A percentile compares a stretch with the other conserved stretches of the same genome.
phyloP scores from a whole-genome alignment of 2,329 filamentous ascomycete genomes.

The Phialocephala sp. region DNA sequence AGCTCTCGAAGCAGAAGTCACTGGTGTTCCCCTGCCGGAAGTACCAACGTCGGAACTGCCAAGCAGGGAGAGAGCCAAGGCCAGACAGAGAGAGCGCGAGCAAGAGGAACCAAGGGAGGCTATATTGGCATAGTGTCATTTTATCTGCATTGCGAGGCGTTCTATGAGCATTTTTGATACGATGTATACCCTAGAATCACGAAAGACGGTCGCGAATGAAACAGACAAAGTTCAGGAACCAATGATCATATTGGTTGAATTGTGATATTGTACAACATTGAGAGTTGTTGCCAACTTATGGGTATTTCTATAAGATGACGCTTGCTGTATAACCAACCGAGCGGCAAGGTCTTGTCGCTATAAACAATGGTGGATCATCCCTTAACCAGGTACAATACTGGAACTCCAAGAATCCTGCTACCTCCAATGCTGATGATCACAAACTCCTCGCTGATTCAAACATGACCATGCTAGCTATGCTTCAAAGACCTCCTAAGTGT shows the following conservation, averaged over 20 bases:
- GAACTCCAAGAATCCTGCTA: neutral
- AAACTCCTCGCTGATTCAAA: slow-evolving; percentile 23
- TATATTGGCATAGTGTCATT: slow-evolving; percentile 39
- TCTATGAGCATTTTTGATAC: slow-evolving; percentile 22
- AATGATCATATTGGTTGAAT: neutral
- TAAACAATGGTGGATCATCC: neutral
- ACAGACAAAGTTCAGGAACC: neutral
- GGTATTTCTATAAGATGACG: neutral
- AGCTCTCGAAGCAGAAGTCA: slow-evolving; percentile 72
- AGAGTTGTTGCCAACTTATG: neutral
- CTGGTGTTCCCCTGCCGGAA: slow-evolving; percentile 42
- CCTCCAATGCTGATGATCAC: neutral
- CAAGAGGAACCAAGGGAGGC: slow-evolving; percentile 34
- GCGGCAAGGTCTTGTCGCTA: neutral
- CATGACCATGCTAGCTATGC: neutral
- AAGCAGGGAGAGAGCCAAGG: slow-evolving; percentile 39
- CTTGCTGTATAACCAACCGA: neutral
- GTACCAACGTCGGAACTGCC: slow-evolving; percentile 38
- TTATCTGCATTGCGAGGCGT: slow-evolving; percentile 39
- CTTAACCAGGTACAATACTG: neutral
- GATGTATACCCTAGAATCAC: slow-evolving; percentile 34
- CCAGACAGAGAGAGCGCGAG: slow-evolving; percentile 36
- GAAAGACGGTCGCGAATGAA: neutral
- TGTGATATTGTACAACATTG: slow-evolving; percentile 1
- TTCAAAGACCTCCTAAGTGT: neutral